These are phyloP conservation scores for Phytopythium mirpurense DNA, from an alignment of 352 stramenopile species.

Conservation along the genomic window DNA sequence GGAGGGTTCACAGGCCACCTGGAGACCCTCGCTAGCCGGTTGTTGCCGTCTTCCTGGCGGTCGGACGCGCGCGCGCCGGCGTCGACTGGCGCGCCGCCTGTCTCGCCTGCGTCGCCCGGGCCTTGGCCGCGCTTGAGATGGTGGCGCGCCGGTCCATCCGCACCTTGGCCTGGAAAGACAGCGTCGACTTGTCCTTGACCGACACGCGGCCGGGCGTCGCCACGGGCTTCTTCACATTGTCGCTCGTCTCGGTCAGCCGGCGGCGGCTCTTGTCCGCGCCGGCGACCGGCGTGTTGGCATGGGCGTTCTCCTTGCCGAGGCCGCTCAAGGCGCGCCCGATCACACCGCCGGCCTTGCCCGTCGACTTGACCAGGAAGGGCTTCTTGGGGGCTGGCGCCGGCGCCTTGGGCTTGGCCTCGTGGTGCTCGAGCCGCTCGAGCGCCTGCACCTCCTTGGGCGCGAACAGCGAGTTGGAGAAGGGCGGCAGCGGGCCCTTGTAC, in stretches of 20 bases:
- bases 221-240: background rate
- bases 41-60: background rate
- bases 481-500: conserved; percentile 58
- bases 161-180: conserved; percentile 3
- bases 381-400: conserved; percentile 1
- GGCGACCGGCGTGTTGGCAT: conserved; percentile 2
- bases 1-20: background rate
- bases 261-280: conserved; percentile 1
- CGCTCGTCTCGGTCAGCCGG: background rate
- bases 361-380: conserved; percentile 7
- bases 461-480: conserved; percentile 18
- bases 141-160: conserved; percentile 4
- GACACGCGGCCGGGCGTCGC: background rate
- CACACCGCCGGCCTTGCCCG: conserved; percentile 4
- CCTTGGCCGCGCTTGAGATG: conserved; percentile 4
- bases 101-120: background rate
- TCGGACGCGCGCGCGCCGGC: background rate
- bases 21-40: background rate
- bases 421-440: conserved; percentile 5
- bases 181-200: conserved; percentile 7
- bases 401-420: background rate
- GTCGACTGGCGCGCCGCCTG: conserved; percentile 1
- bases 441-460: conserved; percentile 8
- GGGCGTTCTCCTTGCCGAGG: conserved; percentile 4
- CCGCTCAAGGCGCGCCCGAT: background rate